These are phyloP conservation scores for Millerozyma acaciae DNA, from an alignment of 805 yeast species.

Conservation along the genomic window DNA sequence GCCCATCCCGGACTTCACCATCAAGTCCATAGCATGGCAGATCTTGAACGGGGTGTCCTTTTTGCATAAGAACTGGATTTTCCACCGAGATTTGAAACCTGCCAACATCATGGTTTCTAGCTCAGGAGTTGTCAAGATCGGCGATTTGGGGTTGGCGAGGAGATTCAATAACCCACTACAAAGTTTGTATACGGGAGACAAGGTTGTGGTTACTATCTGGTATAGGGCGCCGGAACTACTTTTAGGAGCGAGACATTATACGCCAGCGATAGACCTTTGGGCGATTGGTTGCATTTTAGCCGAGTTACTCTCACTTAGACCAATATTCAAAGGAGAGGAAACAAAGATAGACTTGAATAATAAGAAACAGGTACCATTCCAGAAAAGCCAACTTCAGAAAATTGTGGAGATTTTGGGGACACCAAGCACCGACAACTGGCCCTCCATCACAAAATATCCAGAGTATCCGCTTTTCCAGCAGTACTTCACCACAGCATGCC, in stretches of 20 bases:
- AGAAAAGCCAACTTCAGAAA: constrained; percentile 84
- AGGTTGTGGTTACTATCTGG: constrained; percentile 97
- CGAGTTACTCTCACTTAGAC: constrained; percentile 81
- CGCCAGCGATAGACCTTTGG: constrained; percentile 92
- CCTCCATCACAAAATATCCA: constrained; percentile 73
- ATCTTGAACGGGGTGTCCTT: constrained; percentile 87
- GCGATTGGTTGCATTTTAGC: constrained; percentile 95
- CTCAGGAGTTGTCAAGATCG: constrained; percentile 89
- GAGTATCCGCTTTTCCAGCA: constrained; percentile 57
- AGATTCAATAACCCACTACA: constrained; percentile 84
- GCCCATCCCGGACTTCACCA: constrained; percentile 71
- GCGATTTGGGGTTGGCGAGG: constrained; percentile 90
- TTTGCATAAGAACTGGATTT: constrained; percentile 92
- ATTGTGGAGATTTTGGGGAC: constrained; percentile 92
- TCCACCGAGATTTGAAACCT: constrained; percentile 94
- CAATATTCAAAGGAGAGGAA: constrained; percentile 96
- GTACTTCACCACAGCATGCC: constrained; percentile 47
- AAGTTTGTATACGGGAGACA: constrained; percentile 84
- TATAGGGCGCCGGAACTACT: constrained; percentile 90
- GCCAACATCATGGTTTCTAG: constrained; percentile 95
- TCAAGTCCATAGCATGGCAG: constrained; percentile 89
- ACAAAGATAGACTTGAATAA: constrained; percentile 80
- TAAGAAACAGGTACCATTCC: constrained; percentile 91
- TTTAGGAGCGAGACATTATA: constrained; percentile 87
- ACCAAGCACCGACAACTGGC: constrained; percentile 79